Evolutionary conservation across 345 rosid genomes (phyloP).

Genomic region (Clausena lansium): DNA sequence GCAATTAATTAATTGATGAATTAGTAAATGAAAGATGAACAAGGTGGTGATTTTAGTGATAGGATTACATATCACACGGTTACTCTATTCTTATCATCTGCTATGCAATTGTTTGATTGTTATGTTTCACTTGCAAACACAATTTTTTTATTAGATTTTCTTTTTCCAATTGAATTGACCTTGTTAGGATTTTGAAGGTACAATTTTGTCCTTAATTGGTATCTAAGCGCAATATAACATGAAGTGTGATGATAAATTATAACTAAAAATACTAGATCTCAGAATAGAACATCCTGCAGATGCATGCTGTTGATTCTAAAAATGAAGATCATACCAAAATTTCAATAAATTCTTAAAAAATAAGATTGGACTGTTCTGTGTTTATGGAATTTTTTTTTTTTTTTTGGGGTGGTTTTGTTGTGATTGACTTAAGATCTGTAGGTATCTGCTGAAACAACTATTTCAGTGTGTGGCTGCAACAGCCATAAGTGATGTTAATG

Average conservation of each 20-base stretch:
- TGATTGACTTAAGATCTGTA: neutral
- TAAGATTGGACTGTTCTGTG: neutral
- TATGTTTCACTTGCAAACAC: neutral
- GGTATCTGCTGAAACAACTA: neutral
- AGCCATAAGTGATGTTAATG: neutral
- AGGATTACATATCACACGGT: neutral
- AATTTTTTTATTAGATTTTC: neutral
- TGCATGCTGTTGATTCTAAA: neutral
- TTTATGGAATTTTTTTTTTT: neutral
- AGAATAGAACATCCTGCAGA: neutral
- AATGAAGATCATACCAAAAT: neutral
- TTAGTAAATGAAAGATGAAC: neutral
- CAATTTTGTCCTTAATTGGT: neutral
- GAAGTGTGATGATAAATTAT: neutral
- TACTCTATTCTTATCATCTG: neutral
- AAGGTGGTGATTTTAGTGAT: neutral
- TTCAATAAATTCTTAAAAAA: neutral
- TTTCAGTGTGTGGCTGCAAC: neutral
- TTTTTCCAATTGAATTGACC: neutral
- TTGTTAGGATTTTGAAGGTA: neutral
- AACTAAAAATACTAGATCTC: neutral
- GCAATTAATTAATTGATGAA: constrained; percentile 4
- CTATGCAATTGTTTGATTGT: neutral
- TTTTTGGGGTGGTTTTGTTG: too few species aligned
- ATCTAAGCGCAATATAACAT: neutral